Base-by-base conservation (phyloP, 768 basidiomycete genomes). In the Auriscalpium vulgare region DNA sequence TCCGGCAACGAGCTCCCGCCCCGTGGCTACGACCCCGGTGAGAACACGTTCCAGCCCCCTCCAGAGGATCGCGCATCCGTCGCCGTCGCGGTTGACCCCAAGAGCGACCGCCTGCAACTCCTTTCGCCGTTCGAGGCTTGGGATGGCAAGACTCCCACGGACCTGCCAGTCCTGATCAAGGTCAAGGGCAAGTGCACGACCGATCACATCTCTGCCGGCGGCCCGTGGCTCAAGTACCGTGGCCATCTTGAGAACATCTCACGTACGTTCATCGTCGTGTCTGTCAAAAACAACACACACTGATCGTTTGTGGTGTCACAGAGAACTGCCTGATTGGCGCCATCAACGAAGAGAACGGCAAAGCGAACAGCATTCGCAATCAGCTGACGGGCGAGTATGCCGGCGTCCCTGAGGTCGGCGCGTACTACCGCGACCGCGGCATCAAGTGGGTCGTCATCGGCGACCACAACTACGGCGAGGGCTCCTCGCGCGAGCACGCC, bases 141-240 rank as follows among this genome's bases (percentile, higher is more conserved):
- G 93, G 83, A 95, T 72, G 93, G 95, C 53, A 88, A 97, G 83
- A 86, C 91, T 44, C 89, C 93, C 49, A 75, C 79, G 55, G 88
- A 91, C 63, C 81, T 95, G 61, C 95, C 95, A 10, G 78, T 99
- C 59, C 78, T 99, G 68, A 99, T 99, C 82, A 99, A 99, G 82
- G 97, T 91, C 63, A 80, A 85, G 78, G 95, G 95, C 81, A 99
- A 99, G 79, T 99, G 97, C 88, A 99, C 92, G 44, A 94, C 93
- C 61, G 93, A 95, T 71, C 92, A 95, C 73, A 94, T 95, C 72
- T 90, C 87, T 58, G 95, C 95, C 68, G 95, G 95, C 78, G 95
- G 95, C 57, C 95, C 95, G 47, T 98, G 95, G 95, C 83, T 98
- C 77, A 97, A 97, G 77, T 98, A 95, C 80, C 92, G 95, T 78